Evolutionary conservation across 352 stramenopile genomes (phyloP), one percentile per base, ranked within the genome.

Genomic region (Globisporangium nunn): DNA sequence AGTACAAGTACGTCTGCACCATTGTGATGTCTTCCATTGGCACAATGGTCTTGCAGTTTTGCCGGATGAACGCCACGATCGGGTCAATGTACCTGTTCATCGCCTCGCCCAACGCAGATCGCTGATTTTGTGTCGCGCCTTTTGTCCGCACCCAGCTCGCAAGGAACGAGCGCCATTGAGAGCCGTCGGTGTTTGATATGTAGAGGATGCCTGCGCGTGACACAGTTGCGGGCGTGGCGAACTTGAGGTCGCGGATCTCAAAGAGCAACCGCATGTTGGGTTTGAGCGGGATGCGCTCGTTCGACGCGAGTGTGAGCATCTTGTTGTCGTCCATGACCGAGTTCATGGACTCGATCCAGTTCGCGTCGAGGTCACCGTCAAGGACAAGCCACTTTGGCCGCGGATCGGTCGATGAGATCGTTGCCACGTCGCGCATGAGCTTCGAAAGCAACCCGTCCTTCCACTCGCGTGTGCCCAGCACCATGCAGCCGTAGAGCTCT

Each of bases 401-500:
- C 6, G 78, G 52, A 30, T 96, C 82, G 45, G 82, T 81, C 1
- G 56, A 51, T 0, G 80, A 79, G 11, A 63, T 61, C 48, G 86
- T 86, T 2, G 86, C 86, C 2, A 98, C 55, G 53, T 98, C 89
- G 4, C 95, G 75, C 92, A 98, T 97, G 31, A 98, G 65, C 66
- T 97, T 97, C 0, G 88, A 96, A 8, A 98, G 64, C 6, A 98
- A 54, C 4, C 95, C 95, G 70, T 98, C 95, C 61, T 96, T 97
- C 95, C 95, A 98, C 52, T 98, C 95, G 18, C 90, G 74, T 23
- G 93, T 98, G 10, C 85, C 87, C 11, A 98, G 87, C 12, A 88
- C 80, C 75, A 98, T 98, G 67, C 90, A 98, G 1, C 95, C 95
- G 57, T 98, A 98, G n/a, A 98, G 65, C 64, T 98, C 93, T 62